These are phyloP conservation scores for Acanthamoeba sp. DNA, from an alignment of 208 protist genomes.

Conservation along the genomic window DNA sequence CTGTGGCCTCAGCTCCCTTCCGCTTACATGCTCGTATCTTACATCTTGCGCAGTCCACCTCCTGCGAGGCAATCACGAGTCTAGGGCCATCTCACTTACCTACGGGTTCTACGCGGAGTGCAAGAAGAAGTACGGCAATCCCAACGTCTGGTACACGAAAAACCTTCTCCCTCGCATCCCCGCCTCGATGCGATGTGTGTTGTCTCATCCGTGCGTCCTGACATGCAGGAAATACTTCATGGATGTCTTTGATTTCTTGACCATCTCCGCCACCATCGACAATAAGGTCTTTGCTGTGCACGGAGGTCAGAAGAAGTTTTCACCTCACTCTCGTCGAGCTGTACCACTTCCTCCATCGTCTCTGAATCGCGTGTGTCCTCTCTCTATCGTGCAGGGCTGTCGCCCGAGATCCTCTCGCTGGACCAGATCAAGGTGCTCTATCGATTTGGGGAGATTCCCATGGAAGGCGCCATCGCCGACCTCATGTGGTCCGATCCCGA, in stretches of 20 bases:
- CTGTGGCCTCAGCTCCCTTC: conserved; percentile 67
- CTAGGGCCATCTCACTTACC: conserved; percentile 96
- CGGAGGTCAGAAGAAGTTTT: conserved; percentile 7
- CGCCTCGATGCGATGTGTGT: conserved; percentile 98
- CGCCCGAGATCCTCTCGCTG: conserved; percentile 85
- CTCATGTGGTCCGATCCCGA: conserved; percentile 99
- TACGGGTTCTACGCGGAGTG: conserved; percentile 99
- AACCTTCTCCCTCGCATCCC: conserved; percentile 67
- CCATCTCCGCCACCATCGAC: conserved; percentile 96
- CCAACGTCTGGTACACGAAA: conserved; percentile 93
- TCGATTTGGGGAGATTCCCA: conserved; percentile 97
- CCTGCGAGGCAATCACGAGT: conserved; percentile 98
- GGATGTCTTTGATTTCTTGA: conserved; percentile 98
- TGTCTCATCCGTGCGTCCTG: conserved; percentile 95
- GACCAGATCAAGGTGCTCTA: conserved; percentile 96
- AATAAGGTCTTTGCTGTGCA: conserved; percentile 95
- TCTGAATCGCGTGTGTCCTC: conserved; percentile 77
- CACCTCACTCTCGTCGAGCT: background rate
- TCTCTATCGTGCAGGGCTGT: conserved; percentile 89
- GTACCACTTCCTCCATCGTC: background rate
- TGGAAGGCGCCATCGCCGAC: conserved; percentile 97
- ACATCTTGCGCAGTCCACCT: conserved; percentile 94
- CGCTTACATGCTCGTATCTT: conserved; percentile 94
- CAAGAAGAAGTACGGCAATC: conserved; percentile 97
- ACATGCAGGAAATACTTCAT: conserved; percentile 96